These are phyloP conservation scores for Verticillium klebahnii DNA, from an alignment of 2,329 filamentous ascomycete genomes.

Conservation along the genomic window DNA sequence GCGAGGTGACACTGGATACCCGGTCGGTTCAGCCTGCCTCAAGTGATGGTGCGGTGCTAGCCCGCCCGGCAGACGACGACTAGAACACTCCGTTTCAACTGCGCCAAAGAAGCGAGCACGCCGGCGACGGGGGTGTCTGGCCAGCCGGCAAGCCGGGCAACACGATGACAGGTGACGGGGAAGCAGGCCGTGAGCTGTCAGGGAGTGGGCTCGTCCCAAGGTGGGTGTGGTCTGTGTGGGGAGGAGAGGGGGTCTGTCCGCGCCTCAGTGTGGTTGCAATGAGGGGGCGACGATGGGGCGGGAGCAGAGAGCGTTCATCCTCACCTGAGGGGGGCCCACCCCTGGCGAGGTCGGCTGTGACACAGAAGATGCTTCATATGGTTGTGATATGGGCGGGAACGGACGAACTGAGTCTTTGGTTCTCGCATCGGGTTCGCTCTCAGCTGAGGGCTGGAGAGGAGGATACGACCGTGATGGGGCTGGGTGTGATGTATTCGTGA, in stretches of 20 bases:
- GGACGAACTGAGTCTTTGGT: neutral
- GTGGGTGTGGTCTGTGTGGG: conserved; percentile 4
- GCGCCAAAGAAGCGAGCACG: neutral
- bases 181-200: neutral
- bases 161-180: neutral
- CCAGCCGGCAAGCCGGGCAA: neutral
- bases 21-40: neutral
- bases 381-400: neutral
- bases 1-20: neutral
- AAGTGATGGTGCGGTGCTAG: neutral
- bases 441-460: neutral
- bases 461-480: neutral
- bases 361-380: neutral
- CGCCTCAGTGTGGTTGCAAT: conserved; percentile 3
- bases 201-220: neutral
- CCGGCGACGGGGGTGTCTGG: neutral
- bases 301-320: neutral
- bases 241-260: conserved; percentile 5
- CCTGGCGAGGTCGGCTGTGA: conserved; percentile 3
- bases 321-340: neutral
- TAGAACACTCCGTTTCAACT: neutral
- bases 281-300: neutral
- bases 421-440: neutral
- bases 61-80: neutral
- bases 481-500: neutral